Percentiles rank a stretch among this genome's conserved stretches.
Conservation (phyloP, 148 eudicot species). For the Vaccinium corymbosum region DNA sequence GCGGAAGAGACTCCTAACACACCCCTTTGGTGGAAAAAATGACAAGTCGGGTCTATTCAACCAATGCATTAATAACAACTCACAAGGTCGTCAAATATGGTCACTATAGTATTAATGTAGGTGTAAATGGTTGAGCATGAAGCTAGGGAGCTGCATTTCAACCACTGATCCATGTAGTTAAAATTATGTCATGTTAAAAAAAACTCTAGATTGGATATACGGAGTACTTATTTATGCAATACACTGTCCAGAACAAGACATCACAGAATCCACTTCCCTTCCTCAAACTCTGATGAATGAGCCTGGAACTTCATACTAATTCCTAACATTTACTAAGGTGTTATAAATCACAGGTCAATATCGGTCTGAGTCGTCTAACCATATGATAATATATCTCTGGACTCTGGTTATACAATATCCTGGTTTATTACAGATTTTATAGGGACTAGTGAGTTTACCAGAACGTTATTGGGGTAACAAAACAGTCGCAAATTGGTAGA, state of each 20-base stretch:
- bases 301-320: not conserved
- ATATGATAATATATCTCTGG: not conserved
- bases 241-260: not conserved
- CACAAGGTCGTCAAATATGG: no score
- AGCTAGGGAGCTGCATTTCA: not conserved
- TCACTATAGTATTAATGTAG: no score
- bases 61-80: not conserved
- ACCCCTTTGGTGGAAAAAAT: not conserved
- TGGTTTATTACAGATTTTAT: not conserved
- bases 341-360: not conserved
- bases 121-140: not conserved
- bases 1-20: not conserved
- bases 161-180: not conserved
- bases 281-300: not conserved
- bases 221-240: not conserved
- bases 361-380: not conserved
- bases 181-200: not conserved
- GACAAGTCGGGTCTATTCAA: not conserved
- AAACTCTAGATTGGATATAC: not conserved
- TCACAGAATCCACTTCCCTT: not conserved
- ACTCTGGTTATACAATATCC: not conserved
- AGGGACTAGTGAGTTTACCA: not conserved
- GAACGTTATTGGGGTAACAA: not conserved
- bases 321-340: not conserved
- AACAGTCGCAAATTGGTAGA: not conserved